These are phyloP conservation scores for Crithidia mellificae DNA, from an alignment of 208 protist genomes.

Conservation along the genomic window DNA sequence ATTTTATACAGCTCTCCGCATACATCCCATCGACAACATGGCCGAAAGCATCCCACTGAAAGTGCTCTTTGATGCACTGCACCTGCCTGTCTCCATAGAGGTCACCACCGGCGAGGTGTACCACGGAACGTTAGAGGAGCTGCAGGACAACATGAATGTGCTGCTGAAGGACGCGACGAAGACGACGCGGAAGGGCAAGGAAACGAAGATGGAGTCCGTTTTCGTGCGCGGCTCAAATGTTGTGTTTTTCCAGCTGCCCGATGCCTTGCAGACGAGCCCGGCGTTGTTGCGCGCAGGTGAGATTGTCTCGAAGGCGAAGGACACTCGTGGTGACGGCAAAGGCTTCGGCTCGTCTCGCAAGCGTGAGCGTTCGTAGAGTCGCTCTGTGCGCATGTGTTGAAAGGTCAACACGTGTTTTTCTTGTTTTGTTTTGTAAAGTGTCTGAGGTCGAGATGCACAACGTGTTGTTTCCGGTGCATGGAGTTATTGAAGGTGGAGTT, in stretches of 20 bases:
- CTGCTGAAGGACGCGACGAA: conserved; percentile 80
- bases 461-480: too few relatives aligned
- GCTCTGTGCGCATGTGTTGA: too few relatives aligned
- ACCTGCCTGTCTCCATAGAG: conserved; percentile 90
- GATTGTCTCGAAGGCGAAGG: conserved; percentile 58
- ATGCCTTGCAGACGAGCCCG: conserved; percentile 79
- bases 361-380: conserved; percentile 29
- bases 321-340: conserved; percentile 80
- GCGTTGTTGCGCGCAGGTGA: conserved; percentile 65
- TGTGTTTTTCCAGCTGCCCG: conserved; percentile 92
- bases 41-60: conserved; percentile 89
- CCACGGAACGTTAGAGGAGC: conserved; percentile 79
- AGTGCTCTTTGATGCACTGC: conserved; percentile 92
- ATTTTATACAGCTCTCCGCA: too few relatives aligned
- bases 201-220: conserved; percentile 65
- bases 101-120: conserved; percentile 91
- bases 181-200: conserved; percentile 65
- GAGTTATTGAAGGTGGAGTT: too few relatives aligned
- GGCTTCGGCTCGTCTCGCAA: conserved; percentile 67
- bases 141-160: conserved; percentile 94
- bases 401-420: neutral
- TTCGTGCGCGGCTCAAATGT: conserved; percentile 91
- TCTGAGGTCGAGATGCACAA: too few relatives aligned
- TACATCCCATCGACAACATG: too few relatives aligned
- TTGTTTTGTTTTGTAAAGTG: conserved; percentile 10